phyloP scores from a whole-genome alignment of 805 yeast species.

The Wickerhamomyces chambardii region DNA sequence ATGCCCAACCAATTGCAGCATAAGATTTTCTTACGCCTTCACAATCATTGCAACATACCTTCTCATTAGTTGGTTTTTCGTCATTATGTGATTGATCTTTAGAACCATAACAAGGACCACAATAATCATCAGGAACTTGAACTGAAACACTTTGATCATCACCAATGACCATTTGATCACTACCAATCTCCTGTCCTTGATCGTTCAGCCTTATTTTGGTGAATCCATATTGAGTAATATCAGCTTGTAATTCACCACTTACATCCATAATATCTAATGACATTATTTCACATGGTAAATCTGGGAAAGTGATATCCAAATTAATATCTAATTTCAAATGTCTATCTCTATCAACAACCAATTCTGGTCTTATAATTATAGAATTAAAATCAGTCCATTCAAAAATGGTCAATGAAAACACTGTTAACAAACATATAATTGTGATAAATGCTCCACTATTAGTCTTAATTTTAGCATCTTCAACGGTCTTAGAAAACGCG shows the following conservation, averaged over 20 bases:
- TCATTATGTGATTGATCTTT: constrained; percentile 44
- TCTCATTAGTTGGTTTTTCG: constrained; percentile 25
- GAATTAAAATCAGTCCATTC: constrained; percentile 73
- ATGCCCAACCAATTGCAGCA: constrained; percentile 74
- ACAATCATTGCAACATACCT: constrained; percentile 79
- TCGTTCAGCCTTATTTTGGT: constrained; percentile 53
- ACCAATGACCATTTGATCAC: constrained; percentile 33
- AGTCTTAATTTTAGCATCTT: too few species aligned
- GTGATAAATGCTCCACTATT: constrained; percentile 89
- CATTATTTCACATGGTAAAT: constrained; percentile 76
- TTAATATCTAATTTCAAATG: constrained; percentile 69
- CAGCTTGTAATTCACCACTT: constrained; percentile 76
- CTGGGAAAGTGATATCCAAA: constrained; percentile 76
- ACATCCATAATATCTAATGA: constrained; percentile 85
- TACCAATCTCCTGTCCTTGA: constrained; percentile 38
- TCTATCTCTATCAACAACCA: constrained; percentile 81
- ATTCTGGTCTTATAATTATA: constrained; percentile 66
- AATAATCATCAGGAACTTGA: constrained; percentile 34
- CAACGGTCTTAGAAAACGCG: too few species aligned
- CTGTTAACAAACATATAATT: constrained; percentile 51
- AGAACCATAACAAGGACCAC: constrained; percentile 93
- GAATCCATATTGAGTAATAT: constrained; percentile 64
- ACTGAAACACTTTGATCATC: constrained; percentile 17
- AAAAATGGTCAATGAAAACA: constrained; percentile 51
- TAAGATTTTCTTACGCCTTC: constrained; percentile 76